phyloP scores from a whole-genome alignment of 2,329 filamentous ascomycete species.

The Aspergillus sclerotialis region DNA sequence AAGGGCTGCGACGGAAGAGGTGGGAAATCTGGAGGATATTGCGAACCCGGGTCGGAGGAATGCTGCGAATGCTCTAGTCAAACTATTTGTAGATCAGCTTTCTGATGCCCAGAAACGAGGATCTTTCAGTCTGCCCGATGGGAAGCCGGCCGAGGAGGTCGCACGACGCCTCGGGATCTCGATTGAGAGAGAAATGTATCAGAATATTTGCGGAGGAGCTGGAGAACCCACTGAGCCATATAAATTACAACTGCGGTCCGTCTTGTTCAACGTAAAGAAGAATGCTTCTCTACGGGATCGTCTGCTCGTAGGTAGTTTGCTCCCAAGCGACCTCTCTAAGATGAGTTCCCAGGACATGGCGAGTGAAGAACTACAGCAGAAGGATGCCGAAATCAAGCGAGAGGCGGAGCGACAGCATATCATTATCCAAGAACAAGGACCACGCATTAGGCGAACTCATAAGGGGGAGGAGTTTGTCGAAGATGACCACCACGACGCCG shows the following conservation, averaged over 20 bases:
- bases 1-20: constrained; percentile 23
- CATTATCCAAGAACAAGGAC: constrained; percentile 66
- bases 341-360: constrained; percentile 91
- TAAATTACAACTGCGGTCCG: constrained; percentile 61
- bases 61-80: constrained; percentile 63
- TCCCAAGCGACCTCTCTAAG: constrained; percentile 68
- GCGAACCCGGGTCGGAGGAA: constrained; percentile 60
- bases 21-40: constrained; percentile 40
- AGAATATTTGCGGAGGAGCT: constrained; percentile 43
- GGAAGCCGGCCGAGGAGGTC: constrained; percentile 55
- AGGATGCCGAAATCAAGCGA: constrained; percentile 49
- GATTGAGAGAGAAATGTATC: constrained; percentile 65
- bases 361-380: constrained; percentile 74
- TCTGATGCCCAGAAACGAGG: constrained; percentile 60
- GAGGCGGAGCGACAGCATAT: constrained; percentile 62
- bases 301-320: constrained; percentile 65
- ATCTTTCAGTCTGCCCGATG: constrained; percentile 56
- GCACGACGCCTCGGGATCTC: constrained; percentile 67
- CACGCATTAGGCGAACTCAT: constrained; percentile 80
- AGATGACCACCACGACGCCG: constrained; percentile 52
- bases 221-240: constrained; percentile 52
- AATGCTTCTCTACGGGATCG: constrained; percentile 72
- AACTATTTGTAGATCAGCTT: constrained; percentile 61
- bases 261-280: constrained; percentile 81
- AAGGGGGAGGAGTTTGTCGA: constrained; percentile 91